Percentiles rank a stretch among this genome's conserved stretches.
phyloP scores from a whole-genome alignment of 495 filamentous ascomycete species.

The Xanthoparmelia taractica region DNA sequence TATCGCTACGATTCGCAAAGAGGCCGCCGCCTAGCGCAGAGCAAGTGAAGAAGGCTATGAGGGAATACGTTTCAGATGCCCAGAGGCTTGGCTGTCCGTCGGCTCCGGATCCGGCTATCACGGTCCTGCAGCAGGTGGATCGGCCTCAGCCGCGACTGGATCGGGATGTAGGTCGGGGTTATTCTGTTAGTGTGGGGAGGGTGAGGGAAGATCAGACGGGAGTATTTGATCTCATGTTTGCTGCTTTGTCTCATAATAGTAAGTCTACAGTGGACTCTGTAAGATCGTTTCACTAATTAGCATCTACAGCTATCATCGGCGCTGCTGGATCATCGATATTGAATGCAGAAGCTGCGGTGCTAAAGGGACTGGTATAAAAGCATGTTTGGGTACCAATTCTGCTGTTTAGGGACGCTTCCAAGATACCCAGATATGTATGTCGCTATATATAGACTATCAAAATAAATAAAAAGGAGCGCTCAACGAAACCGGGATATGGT shows the following conservation, averaged over 20 bases:
- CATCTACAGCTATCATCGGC: conserved; percentile 68
- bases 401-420: neutral
- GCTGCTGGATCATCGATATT: conserved; percentile 91
- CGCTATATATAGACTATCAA: neutral
- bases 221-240: conserved; percentile 77
- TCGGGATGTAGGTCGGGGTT: conserved; percentile 64
- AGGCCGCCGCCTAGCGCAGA: conserved; percentile 50
- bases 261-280: conserved; percentile 30
- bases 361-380: conserved; percentile 72
- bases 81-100: conserved; percentile 68
- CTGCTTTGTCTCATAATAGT: conserved; percentile 78
- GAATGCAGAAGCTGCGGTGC: conserved; percentile 85
- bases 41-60: conserved; percentile 60
- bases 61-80: conserved; percentile 66
- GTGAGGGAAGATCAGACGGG: conserved; percentile 66
- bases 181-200: conserved; percentile 74
- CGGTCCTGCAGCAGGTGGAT: conserved; percentile 72
- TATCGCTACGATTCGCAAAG: conserved; percentile 64
- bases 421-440: conserved; percentile 5
- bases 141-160: conserved; percentile 81
- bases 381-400: neutral
- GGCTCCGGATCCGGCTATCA: conserved; percentile 63
- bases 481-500: neutral
- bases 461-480: neutral
- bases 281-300: conserved; percentile 15